Evolutionary conservation across 1,284 basidiomycete species (phyloP), one percentile per base, ranked within the genome.

Genomic region (Irpex rosettiformis): DNA sequence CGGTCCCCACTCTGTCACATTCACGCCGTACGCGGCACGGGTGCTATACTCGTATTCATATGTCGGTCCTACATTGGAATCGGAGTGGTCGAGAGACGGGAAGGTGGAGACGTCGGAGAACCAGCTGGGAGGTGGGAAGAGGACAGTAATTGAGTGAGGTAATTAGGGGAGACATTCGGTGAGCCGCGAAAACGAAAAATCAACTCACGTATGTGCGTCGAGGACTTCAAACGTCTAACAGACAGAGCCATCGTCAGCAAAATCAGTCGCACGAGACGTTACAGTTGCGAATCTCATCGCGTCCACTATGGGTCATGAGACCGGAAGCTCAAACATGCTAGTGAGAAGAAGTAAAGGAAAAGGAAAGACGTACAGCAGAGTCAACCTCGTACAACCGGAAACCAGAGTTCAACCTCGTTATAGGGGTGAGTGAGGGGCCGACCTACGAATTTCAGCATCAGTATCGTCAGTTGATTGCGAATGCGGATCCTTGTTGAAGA

Each of bases 341-440:
- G 55, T 21, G 33, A n/a, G n/a, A n/a, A n/a, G 54, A 21, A 2
- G n/a, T 16, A 5, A 45, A 21, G 55, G n/a, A n/a, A n/a, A n/a
- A n/a, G n/a, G 58, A 29, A 25, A 10, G 10, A 71, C 83, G 54
- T 68, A 89, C 88, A 58, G 74, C 77, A 10, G 89, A 86, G 67
- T 92, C 89, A 6, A 93, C 80, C 67, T 91, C 88, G 68, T 92
- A 93, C 53, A 93, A 78, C 29, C 91, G 79, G 75, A 93, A 89
- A 8, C 89, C 88, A 13, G 86, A 85, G 70, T 93, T 93, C 53
- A 93, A 71, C 67, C 91, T 89, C 40, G 79, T 89, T 24, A 85
- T 71, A 2, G 91, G 89, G 0, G 88, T 91, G 30, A 93, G 71
- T 0, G 87, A 88, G 0, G 91, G 91, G 0, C 78, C 86, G 42